These are phyloP conservation scores for Verbascum thapsus DNA, from an alignment of 257 asterid species.

Conservation along the genomic window DNA sequence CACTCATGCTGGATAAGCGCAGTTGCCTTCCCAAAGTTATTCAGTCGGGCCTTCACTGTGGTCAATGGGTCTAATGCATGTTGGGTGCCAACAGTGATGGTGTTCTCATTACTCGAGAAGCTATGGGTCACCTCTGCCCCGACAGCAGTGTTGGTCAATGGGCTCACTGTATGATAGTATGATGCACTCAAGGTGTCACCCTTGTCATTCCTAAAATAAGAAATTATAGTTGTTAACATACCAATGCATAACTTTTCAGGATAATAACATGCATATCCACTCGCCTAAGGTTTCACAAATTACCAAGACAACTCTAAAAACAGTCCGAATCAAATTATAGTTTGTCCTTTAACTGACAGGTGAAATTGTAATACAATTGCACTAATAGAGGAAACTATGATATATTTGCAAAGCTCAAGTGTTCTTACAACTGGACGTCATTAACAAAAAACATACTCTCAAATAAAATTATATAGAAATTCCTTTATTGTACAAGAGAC, in stretches of 20 bases:
- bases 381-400: too few species aligned
- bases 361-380: too few species aligned
- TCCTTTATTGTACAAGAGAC: neutral
- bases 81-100: conserved; percentile 47
- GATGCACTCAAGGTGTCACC: conserved; percentile 45
- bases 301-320: too few species aligned
- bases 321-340: too few species aligned
- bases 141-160: conserved; percentile 46
- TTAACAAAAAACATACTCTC: too few species aligned
- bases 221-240: neutral
- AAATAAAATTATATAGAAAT: too few species aligned
- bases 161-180: conserved; percentile 51
- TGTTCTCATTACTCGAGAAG: conserved; percentile 56
- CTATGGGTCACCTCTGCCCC: conserved; percentile 56
- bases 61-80: conserved; percentile 54
- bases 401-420: too few species aligned
- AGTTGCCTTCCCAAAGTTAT: conserved; percentile 50
- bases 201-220: conserved; percentile 46
- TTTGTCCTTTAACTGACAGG: too few species aligned
- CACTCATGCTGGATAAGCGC: conserved; percentile 60
- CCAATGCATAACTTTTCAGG: too few species aligned
- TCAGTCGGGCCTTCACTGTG: conserved; percentile 43
- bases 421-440: too few species aligned
- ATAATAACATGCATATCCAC: too few species aligned
- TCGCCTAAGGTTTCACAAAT: too few species aligned